phyloP scores from a whole-genome alignment of 192 early-diverging fungal genomes.

The Chytriomyces hyalinus region DNA sequence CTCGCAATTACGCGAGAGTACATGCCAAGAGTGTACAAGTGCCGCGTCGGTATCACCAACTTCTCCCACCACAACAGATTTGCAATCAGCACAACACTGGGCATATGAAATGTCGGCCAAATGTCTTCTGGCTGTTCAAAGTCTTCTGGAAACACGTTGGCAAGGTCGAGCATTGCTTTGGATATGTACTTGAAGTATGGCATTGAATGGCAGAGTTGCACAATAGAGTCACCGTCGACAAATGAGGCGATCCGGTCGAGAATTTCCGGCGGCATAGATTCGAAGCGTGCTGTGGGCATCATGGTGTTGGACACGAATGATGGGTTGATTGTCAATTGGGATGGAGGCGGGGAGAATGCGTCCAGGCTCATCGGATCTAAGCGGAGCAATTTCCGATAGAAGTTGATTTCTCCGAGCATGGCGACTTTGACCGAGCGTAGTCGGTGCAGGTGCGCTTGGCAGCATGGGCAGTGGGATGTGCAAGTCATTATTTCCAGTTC shows the following conservation, averaged over 20 bases:
- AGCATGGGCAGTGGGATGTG: no score
- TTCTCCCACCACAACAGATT: no score
- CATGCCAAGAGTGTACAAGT: no score
- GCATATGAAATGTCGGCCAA: constrained; percentile 5
- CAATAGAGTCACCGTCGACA: not conserved
- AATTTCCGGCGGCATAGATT: constrained; percentile 5
- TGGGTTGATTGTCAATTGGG: no score
- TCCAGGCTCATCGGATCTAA: no score
- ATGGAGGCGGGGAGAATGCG: no score
- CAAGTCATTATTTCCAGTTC: no score
- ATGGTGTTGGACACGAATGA: no score
- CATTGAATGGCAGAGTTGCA: constrained; percentile 1
- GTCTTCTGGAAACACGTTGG: not conserved
- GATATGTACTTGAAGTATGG: not conserved
- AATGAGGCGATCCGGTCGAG: constrained; percentile 8
- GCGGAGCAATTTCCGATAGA: constrained; percentile 6
- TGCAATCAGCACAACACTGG: not conserved
- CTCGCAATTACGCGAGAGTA: no score
- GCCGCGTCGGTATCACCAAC: no score
- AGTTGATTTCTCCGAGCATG: constrained; percentile 13
- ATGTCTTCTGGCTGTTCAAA: not conserved
- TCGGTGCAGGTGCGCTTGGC: no score
- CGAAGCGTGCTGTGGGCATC: not conserved
- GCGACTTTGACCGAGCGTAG: not conserved
- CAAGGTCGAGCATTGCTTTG: constrained; percentile 11